Evolutionary conservation across 2,329 filamentous ascomycete genomes (phyloP), one percentile per base, ranked within the genome.

Genomic region (Microdochium bolleyi): DNA sequence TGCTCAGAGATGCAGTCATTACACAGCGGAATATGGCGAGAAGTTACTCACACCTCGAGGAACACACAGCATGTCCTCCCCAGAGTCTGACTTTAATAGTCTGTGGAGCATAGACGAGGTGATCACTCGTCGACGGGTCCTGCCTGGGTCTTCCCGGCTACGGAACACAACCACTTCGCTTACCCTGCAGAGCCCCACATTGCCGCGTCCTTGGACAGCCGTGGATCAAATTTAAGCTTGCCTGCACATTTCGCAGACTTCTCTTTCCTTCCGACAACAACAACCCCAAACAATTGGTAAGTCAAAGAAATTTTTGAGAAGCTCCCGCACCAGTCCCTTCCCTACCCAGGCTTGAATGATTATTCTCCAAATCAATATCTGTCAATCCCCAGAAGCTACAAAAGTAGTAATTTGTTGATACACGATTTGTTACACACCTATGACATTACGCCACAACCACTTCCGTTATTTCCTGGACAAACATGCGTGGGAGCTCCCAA

Each of bases 331-430:
- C 9, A 46, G 14, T 7, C 19, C 19, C 21, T 11, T 8, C 4
- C 37, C 5, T 22, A 24, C 19, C 41, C 41, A 24, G 41, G 41
- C 41, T 24, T 46, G 9, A 53, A 88, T 87, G 85, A 88, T 84
- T 82, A 83, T 73, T 76, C 66, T n/a, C 73, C 73, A 70, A 71
- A 60, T 63, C 59, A 73, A 75, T 83, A 88, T 89, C 86, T 89
- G 86, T 89, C 86, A 89, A 89, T 89, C 86, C 83, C 77, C 86
- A 87, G 85, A 89, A 74, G 41, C 41, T 46, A 46, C 41, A 71
- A 73, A 73, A 73, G 68, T 56, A 53, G 54, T 67, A 73, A 70
- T 71, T n/a, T 74, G 67, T 73, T 76, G 75, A 80, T 70, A 70
- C 67, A 64, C 41, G 41, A 58, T 56, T 70, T 73, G 78, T 71